Evolutionary conservation across 1,284 basidiomycete genomes (phyloP), one percentile per base, ranked within the genome.

Genomic region (Mrakiaceae sp.): DNA sequence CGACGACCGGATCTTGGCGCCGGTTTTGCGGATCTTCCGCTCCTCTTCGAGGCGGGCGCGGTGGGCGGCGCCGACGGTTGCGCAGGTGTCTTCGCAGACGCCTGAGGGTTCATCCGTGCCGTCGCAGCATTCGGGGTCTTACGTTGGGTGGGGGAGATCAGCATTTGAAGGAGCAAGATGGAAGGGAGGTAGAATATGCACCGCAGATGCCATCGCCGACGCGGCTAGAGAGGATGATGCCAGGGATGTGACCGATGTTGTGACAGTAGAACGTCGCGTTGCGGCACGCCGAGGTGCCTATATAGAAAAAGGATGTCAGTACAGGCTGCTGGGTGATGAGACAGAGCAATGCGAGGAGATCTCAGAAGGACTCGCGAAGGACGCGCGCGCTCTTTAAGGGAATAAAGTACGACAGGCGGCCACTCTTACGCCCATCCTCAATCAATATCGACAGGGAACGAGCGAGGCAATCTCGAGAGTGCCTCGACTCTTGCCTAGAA

Each of bases 121-220:
- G 72, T 99, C 95, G 74, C 95, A 98, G 74, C 96, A 99, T 72
- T 93, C 86, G 2, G 84, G 82, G 72, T 98, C 92, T 94, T 71
- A 42, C n/a, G 14, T 53, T 8, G 44, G 39, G 44, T 55, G n/a
- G 4, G 3, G 39, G 39, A 2, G 63, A 68, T 52, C 43, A 52
- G n/a, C 44, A 11, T 0, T 7, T 51, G 6, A 10, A 6, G 9
- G 14, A n/a, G 60, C n/a, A 44, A 16, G 16, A 7, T 14, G 56
- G 43, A 39, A 39, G 27, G 54, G 55, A 7, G 42, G 51, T n/a
- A 46, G 27, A 51, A 71, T 51, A 63, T 51, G 54, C 74, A 91
- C 90, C 94, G 74, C 95, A 98, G 49, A 98, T 81, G 2, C 95
- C 95, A 73, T 99, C 95, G 66, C 86, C 87, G n/a, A 99, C 93